phyloP scores from a whole-genome alignment of 106 monocot genomes.

The Agapanthus africanus region DNA sequence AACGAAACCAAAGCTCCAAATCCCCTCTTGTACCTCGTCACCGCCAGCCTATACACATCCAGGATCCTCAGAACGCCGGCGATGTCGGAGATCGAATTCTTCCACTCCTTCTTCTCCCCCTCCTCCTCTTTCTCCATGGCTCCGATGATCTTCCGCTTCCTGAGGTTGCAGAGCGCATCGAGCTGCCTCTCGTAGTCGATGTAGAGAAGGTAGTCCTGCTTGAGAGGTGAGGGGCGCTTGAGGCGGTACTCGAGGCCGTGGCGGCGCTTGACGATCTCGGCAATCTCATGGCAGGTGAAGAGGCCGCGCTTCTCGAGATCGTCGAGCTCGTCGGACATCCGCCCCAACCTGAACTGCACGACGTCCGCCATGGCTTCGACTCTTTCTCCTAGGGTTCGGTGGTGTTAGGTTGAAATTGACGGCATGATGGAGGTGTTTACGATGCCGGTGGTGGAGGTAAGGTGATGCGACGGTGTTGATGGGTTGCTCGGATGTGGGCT shows the following conservation, averaged over 20 bases:
- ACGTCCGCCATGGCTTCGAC: slow-evolving; percentile 87
- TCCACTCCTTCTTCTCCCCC: slow-evolving; percentile 51
- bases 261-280: slow-evolving; percentile 60
- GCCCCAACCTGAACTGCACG: slow-evolving; percentile 75
- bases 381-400: too few species aligned
- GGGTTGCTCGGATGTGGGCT: too few species aligned
- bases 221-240: slow-evolving; percentile 68
- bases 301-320: slow-evolving; percentile 75
- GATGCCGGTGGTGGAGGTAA: too few species aligned
- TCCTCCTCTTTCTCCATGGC: too few species aligned
- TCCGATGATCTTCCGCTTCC: slow-evolving; percentile 44
- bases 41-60: slow-evolving; percentile 48
- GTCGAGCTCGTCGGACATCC: slow-evolving; percentile 88
- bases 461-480: too few species aligned
- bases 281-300: slow-evolving; percentile 57
- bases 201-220: slow-evolving; percentile 62
- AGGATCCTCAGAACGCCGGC: slow-evolving; percentile 61
- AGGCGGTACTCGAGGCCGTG: slow-evolving; percentile 86
- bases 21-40: slow-evolving; percentile 57
- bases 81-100: slow-evolving; percentile 62
- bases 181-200: slow-evolving; percentile 70
- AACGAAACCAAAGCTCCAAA: slow-evolving; percentile 76
- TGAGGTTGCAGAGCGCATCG: slow-evolving; percentile 48
- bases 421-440: too few species aligned
- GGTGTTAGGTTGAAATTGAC: too few species aligned